Percentiles rank a stretch among this genome's conserved stretches.
phyloP scores from a whole-genome alignment of 345 rosid species.

The Ricinus communis region DNA sequence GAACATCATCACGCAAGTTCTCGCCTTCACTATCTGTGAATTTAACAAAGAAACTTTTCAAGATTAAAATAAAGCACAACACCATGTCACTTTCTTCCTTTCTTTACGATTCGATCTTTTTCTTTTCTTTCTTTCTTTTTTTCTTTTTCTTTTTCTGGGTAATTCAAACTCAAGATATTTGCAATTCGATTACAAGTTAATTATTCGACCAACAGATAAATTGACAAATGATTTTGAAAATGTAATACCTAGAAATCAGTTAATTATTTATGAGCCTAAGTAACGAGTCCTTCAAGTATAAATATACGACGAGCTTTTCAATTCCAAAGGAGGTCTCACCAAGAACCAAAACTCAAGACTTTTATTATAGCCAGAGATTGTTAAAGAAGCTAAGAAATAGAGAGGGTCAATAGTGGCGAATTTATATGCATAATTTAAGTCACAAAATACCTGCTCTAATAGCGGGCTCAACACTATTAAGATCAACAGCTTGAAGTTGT shows the following conservation, averaged over 20 bases:
- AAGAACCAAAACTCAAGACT: not conserved
- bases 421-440: no score
- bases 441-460: constrained; percentile 65
- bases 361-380: not conserved
- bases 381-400: not conserved
- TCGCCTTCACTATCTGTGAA: constrained; percentile 62
- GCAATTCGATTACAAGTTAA: no score
- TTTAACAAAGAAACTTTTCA: constrained; percentile 10
- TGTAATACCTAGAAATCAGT: no score
- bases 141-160: not conserved
- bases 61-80: not conserved
- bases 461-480: constrained; percentile 68
- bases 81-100: not conserved
- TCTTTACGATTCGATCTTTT: not conserved
- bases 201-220: no score
- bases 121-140: no score
- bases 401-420: no score
- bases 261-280: no score
- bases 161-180: no score
- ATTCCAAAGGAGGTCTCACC: not conserved
- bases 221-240: no score
- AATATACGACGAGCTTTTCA: not conserved
- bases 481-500: constrained; percentile 85
- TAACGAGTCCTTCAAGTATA: not conserved
- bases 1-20: constrained; percentile 65